Conservation (phyloP, 345 rosid species). For the Salix arbutifolia region DNA sequence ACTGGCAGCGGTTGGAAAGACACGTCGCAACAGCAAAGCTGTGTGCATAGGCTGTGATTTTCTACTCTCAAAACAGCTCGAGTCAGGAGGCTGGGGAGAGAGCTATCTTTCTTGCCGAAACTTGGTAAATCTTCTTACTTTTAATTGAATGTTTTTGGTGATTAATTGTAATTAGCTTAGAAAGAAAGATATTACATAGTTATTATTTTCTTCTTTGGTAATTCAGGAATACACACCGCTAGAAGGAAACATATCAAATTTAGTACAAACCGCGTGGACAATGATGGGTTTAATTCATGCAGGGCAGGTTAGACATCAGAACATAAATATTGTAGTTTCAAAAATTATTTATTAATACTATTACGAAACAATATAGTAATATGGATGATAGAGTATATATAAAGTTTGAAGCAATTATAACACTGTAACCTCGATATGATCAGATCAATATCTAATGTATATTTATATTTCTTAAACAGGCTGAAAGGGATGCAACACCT, state of each 20-base stretch:
- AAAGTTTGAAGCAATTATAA: too few relatives aligned
- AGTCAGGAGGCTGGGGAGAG: slow-evolving; percentile 25
- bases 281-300: slow-evolving; percentile 11
- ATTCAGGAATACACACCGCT: slow-evolving; percentile 7
- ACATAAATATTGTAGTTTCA: too few relatives aligned
- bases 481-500: slow-evolving; percentile 2
- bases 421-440: too few relatives aligned
- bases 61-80: slow-evolving; percentile 6
- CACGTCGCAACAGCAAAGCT: background rate
- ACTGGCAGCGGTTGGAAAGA: slow-evolving; percentile 7
- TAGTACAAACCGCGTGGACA: slow-evolving; percentile 23
- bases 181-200: too few relatives aligned
- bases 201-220: too few relatives aligned
- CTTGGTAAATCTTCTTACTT: background rate
- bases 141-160: too few relatives aligned
- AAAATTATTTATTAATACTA: too few relatives aligned
- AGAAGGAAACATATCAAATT: slow-evolving; percentile 11
- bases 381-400: too few relatives aligned
- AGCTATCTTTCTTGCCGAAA: slow-evolving; percentile 15
- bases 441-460: too few relatives aligned
- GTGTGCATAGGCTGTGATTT: slow-evolving; percentile 9
- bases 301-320: background rate
- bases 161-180: too few relatives aligned
- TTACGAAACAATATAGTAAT: too few relatives aligned
- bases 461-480: background rate